Conservation (phyloP, 768 basidiomycete genomes). For the Boletus sp. region DNA sequence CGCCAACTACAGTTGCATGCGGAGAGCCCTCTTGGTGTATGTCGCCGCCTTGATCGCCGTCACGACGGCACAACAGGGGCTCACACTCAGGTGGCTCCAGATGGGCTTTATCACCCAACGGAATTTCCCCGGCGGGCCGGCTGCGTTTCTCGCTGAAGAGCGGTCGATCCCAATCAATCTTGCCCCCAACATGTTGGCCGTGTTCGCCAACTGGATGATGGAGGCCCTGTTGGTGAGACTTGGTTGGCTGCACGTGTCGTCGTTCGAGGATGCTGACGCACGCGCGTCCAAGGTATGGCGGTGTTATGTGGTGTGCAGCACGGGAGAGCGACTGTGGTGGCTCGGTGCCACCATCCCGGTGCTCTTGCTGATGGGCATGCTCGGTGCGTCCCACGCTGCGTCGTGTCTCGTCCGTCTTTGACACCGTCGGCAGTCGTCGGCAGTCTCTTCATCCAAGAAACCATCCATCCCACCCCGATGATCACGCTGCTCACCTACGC, state of each 20-base stretch:
- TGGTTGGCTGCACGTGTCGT: neutral
- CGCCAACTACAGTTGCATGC: neutral
- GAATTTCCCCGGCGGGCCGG: constrained; percentile 30
- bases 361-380: constrained; percentile 37
- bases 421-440: neutral
- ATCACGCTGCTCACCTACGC: constrained; percentile 23
- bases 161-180: constrained; percentile 7
- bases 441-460: constrained; percentile 29
- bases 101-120: constrained; percentile 27
- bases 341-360: constrained; percentile 35
- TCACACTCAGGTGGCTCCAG: constrained; percentile 18
- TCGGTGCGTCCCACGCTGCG: constrained; percentile 31
- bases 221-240: constrained; percentile 3
- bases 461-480: neutral
- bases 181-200: neutral
- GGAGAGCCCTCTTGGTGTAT: neutral
- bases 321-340: constrained; percentile 30
- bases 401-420: neutral
- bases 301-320: constrained; percentile 46
- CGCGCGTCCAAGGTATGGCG: constrained; percentile 38
- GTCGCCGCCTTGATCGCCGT: constrained; percentile 6
- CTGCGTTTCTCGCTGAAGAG: constrained; percentile 11
- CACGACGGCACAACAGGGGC: constrained; percentile 12
- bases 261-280: neutral
- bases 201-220: constrained; percentile 11